Evolutionary conservation across 176 grass and related monocot genomes (phyloP).

Genomic region (Cenchrus purpureus): DNA sequence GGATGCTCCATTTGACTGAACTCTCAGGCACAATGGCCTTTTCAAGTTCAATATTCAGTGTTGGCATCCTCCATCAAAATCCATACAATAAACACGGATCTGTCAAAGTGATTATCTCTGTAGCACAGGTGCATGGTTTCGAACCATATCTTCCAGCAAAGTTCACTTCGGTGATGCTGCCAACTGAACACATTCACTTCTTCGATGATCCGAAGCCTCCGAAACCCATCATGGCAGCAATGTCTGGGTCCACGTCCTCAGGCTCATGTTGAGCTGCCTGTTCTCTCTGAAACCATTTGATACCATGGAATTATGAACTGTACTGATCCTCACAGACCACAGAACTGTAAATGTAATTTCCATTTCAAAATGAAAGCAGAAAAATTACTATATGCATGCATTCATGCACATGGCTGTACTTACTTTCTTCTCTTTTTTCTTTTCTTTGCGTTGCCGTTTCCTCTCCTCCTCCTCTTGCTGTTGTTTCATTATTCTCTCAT

Average conservation of each 20-base stretch:
- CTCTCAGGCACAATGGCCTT: not conserved
- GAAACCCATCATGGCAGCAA: slow-evolving; percentile 85
- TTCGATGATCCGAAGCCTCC: slow-evolving; percentile 72
- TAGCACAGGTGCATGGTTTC: not conserved
- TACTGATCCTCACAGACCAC: slow-evolving; percentile 6
- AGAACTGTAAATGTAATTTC: not conserved
- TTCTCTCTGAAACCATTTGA: slow-evolving; percentile 60
- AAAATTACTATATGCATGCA: slow-evolving; percentile 20
- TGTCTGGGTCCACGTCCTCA: slow-evolving; percentile 76
- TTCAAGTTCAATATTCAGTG: not conserved
- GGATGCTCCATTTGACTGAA: not conserved
- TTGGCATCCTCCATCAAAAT: not conserved
- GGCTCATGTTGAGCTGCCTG: slow-evolving; percentile 65
- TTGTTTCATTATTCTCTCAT: slow-evolving; percentile 95
- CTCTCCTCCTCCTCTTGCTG: slow-evolving; percentile 94
- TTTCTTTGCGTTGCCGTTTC: slow-evolving; percentile 77
- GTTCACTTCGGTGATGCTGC: not conserved
- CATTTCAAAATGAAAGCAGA: not conserved
- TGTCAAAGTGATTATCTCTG: not conserved
- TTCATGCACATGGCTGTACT: slow-evolving; percentile 5
- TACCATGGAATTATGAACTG: slow-evolving; percentile 19
- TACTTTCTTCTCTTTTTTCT: slow-evolving; percentile 95
- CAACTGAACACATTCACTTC: slow-evolving; percentile 40
- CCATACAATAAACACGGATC: not conserved
- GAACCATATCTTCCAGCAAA: not conserved